Evolutionary conservation across 2,329 filamentous ascomycete genomes (phyloP).

Genomic region (Penicillium freii): DNA sequence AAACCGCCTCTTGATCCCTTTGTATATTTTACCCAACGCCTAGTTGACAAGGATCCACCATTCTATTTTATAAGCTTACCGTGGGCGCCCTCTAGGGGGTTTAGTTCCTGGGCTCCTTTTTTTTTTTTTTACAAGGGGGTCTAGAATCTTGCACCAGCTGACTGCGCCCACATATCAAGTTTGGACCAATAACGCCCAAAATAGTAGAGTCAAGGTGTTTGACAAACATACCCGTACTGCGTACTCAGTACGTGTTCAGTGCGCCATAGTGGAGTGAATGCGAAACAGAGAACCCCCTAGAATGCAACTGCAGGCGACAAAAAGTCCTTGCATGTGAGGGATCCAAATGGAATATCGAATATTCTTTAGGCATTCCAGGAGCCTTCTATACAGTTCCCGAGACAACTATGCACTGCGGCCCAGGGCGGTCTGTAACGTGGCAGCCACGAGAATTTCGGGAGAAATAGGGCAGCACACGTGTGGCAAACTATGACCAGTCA

Average conservation of each 20-base stretch:
- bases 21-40: background rate
- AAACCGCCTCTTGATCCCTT: background rate
- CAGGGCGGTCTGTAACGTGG: constrained; percentile 32
- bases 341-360: constrained; percentile 10
- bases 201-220: background rate
- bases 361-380: constrained; percentile 21
- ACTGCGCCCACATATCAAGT: background rate
- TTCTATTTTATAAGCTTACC: constrained; percentile 1
- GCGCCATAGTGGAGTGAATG: background rate
- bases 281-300: background rate
- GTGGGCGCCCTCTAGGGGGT: background rate
- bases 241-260: background rate
- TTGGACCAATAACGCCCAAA: background rate
- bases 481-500: constrained; percentile 12
- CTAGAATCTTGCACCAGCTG: constrained; percentile 3
- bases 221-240: background rate
- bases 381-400: constrained; percentile 15
- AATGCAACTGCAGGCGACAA: background rate
- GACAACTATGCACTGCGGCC: constrained; percentile 2
- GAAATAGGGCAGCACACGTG: constrained; percentile 10
- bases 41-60: background rate
- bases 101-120: background rate
- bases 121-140: too few species aligned
- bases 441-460: constrained; percentile 31
- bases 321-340: background rate